Evolutionary conservation across 352 stramenopile species (phyloP), one percentile per base, ranked within the genome.

Genomic region (Phytopythium vexans): DNA sequence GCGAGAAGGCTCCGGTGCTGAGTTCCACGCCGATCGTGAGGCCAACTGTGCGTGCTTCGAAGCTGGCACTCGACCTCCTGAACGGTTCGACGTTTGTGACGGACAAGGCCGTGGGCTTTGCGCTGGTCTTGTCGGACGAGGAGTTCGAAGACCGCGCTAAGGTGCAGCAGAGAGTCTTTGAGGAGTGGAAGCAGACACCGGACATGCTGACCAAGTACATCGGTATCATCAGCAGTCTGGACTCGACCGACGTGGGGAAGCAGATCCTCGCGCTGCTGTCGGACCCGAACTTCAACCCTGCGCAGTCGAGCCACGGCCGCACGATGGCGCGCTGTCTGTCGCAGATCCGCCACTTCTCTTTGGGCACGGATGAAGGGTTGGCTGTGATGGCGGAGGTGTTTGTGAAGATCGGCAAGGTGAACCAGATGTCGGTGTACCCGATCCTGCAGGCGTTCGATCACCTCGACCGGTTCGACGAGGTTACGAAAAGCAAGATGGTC

Each of bases 191-290:
- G 43, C 64, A 78, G 64, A 78, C 76, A 40, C 80, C 80, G 0
- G 83, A 91, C 47, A 90, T 84, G 64, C 56, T 91, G 46, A 86
- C 79, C 34, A 86, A 86, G 60, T 93, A 93, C 74, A 89, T 93
- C 59, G 58, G 72, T 12, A 80, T 88, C 31, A 62, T 93, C 33
- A 81, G 74, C 60, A 87, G 74, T 52, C 59, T 93, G 56, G 62
- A 78, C 47, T 71, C 78, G 27, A 77, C 57, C 16, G 78, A 90
- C 35, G 79, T 90, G 3, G 77, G 77, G 15, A 69, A 85, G 60
- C 83, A 93, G 58, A 85, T 93, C 54, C 49, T 83, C 15, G 74
- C 76, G 45, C 57, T 93, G 41, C 41, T 91, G 27, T 67, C 58
- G n/a, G 66, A 84, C 52, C 73, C 83, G 16, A 82, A 72, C 57